Conservation (phyloP, 352 stramenopile species). For the Sclerospora graminicola region DNA sequence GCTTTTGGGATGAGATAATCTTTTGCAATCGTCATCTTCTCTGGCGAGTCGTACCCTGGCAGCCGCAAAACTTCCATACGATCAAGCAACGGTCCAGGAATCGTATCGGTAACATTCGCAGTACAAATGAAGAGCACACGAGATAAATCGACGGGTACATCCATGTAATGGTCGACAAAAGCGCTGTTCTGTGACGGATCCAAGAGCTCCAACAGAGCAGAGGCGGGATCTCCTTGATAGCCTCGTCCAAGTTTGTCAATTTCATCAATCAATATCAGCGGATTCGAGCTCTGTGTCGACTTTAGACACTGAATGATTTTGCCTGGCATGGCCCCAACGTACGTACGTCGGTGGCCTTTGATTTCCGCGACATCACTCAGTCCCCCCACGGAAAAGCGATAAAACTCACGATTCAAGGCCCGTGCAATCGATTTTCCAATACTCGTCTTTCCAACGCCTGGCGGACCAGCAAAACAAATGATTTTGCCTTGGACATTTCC, state of each 20-base stretch:
- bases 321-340: slow-evolving; percentile 97
- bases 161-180: slow-evolving; percentile 98
- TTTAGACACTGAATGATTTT: slow-evolving; percentile 99
- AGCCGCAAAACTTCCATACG: slow-evolving; percentile 98
- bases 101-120: slow-evolving; percentile 93
- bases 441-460: slow-evolving; percentile 89
- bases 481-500: slow-evolving; percentile 97
- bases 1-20: slow-evolving; percentile 97
- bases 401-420: slow-evolving; percentile 96
- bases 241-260: slow-evolving; percentile 86
- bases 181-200: slow-evolving; percentile 95
- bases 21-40: slow-evolving; percentile 97
- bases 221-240: slow-evolving; percentile 91
- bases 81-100: slow-evolving; percentile 96
- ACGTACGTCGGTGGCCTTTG: slow-evolving; percentile 97
- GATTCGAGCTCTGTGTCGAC: slow-evolving; percentile 92
- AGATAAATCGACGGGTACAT: slow-evolving; percentile 96
- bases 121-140: slow-evolving; percentile 94
- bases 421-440: slow-evolving; percentile 96
- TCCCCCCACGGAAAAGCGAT: slow-evolving; percentile 96
- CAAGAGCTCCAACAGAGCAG: slow-evolving; percentile 94
- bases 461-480: slow-evolving; percentile 92
- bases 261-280: slow-evolving; percentile 97
- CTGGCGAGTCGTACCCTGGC: slow-evolving; percentile 91
- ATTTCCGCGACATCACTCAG: slow-evolving; percentile 97